These are phyloP conservation scores for Colletotrichum sojae DNA, from an alignment of 2,329 filamentous ascomycete genomes.

Conservation along the genomic window DNA sequence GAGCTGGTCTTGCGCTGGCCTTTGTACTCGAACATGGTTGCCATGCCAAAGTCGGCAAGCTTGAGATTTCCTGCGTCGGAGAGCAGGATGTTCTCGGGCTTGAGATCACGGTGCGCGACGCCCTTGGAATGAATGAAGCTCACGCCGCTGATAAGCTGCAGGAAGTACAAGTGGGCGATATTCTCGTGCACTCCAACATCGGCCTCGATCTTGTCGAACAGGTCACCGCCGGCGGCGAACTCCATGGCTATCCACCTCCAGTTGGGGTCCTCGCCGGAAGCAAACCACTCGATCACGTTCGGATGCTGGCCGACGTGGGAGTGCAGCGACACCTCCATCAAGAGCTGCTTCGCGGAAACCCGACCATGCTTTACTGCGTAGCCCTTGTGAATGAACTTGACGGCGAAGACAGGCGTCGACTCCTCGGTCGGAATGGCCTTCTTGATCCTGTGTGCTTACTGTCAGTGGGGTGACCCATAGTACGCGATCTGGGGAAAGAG, in stretches of 20 bases:
- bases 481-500: slow-evolving; percentile 16
- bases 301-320: slow-evolving; percentile 89
- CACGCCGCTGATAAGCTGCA: slow-evolving; percentile 90
- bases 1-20: slow-evolving; percentile 85
- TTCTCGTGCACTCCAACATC: slow-evolving; percentile 95
- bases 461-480: slow-evolving; percentile 32
- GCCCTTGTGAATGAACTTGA: slow-evolving; percentile 98
- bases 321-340: slow-evolving; percentile 93
- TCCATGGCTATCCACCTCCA: slow-evolving; percentile 99
- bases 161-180: slow-evolving; percentile 96
- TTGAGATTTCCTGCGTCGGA: slow-evolving; percentile 89
- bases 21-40: slow-evolving; percentile 92
- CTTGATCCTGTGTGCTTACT: slow-evolving; percentile 76
- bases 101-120: slow-evolving; percentile 91
- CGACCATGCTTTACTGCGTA: slow-evolving; percentile 92
- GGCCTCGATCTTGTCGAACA: slow-evolving; percentile 99
- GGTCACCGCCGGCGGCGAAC: slow-evolving; percentile 91
- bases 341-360: slow-evolving; percentile 89
- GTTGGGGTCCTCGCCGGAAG: slow-evolving; percentile 84
- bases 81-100: slow-evolving; percentile 95
- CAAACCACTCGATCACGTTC: slow-evolving; percentile 95
- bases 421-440: slow-evolving; percentile 85
- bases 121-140: slow-evolving; percentile 97
- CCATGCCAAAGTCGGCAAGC: slow-evolving; percentile 96
- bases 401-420: slow-evolving; percentile 86